A percentile compares a stretch with the other conserved stretches of the same genome.
These are phyloP conservation scores for Zizania palustris DNA, from an alignment of 202 grass and related monocot species.

Conservation along the genomic window DNA sequence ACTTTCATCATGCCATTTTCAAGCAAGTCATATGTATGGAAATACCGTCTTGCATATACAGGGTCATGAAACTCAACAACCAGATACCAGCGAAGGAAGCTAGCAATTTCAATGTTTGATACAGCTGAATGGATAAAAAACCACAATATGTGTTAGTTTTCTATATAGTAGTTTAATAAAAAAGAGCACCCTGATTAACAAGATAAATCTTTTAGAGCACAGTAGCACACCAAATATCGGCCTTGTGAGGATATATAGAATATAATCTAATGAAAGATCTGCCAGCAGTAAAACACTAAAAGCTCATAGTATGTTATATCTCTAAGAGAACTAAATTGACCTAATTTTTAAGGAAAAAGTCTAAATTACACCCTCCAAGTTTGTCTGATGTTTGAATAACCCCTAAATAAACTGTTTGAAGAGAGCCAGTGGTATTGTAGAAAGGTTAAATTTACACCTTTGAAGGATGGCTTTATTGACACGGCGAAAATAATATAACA, in stretches of 20 bases:
- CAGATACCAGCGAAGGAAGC: slow-evolving; percentile 97
- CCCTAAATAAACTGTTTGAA: too few species aligned
- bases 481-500: too few species aligned
- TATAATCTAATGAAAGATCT: slow-evolving; percentile 1
- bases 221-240: not conserved
- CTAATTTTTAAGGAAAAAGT: not conserved
- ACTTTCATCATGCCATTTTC: slow-evolving; percentile 97
- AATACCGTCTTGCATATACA: slow-evolving; percentile 82
- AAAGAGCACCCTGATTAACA: slow-evolving; percentile 9
- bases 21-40: slow-evolving; percentile 87
- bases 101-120: slow-evolving; percentile 99
- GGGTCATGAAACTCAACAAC: slow-evolving; percentile 86
- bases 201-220: not conserved
- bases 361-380: too few species aligned
- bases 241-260: slow-evolving; percentile 1
- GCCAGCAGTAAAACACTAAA: not conserved
- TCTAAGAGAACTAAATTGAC: not conserved
- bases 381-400: too few species aligned
- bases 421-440: too few species aligned
- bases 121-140: slow-evolving; percentile 60
- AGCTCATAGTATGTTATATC: not conserved
- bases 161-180: not conserved
- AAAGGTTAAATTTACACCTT: too few species aligned
- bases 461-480: too few species aligned
- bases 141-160: slow-evolving; percentile 18